Percentiles rank a stretch among this genome's conserved stretches.
phyloP scores from a whole-genome alignment of 75 land plant species.

The Isoetes taiwanensis region DNA sequence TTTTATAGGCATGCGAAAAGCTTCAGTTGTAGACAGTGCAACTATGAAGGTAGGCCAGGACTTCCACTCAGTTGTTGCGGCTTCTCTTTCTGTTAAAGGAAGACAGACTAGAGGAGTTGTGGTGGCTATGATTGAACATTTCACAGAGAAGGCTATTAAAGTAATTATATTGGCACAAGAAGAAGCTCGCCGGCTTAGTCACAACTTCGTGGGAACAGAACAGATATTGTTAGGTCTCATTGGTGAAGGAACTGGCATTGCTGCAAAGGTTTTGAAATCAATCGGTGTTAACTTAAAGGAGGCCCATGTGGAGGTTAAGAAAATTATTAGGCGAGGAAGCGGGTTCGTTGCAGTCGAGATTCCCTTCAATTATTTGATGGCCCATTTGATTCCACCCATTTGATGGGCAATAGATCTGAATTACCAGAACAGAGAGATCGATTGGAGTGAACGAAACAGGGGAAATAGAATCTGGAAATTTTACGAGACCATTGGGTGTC shows the following conservation, averaged over 20 bases:
- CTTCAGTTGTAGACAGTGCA: conserved; percentile 26
- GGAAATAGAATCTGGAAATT: not conserved
- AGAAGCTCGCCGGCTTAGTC: conserved; percentile 80
- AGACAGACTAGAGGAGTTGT: conserved; percentile 29
- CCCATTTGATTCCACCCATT: too few relatives aligned
- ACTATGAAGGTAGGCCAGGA: conserved; percentile 12
- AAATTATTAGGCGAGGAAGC: conserved; percentile 89
- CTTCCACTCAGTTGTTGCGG: conserved; percentile 27
- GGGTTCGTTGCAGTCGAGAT: conserved; percentile 96
- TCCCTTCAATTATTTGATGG: too few relatives aligned
- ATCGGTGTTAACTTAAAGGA: conserved; percentile 97
- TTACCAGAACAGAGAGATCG: too few relatives aligned
- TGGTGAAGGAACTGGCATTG: conserved; percentile 95
- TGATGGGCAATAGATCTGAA: too few relatives aligned
- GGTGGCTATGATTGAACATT: conserved; percentile 86
- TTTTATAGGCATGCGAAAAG: conserved; percentile 30
- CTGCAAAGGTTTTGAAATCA: conserved; percentile 93
- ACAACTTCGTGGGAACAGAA: conserved; percentile 89
- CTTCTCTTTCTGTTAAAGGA: conserved; percentile 14
- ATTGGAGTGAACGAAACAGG: too few relatives aligned
- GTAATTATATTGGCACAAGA: conserved; percentile 53
- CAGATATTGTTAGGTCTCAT: conserved; percentile 89
- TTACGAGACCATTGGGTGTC: too few relatives aligned
- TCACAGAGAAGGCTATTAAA: conserved; percentile 84
- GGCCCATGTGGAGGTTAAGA: conserved; percentile 91